phyloP scores from a whole-genome alignment of 768 basidiomycete genomes.

The Agaricus subrufescens region DNA sequence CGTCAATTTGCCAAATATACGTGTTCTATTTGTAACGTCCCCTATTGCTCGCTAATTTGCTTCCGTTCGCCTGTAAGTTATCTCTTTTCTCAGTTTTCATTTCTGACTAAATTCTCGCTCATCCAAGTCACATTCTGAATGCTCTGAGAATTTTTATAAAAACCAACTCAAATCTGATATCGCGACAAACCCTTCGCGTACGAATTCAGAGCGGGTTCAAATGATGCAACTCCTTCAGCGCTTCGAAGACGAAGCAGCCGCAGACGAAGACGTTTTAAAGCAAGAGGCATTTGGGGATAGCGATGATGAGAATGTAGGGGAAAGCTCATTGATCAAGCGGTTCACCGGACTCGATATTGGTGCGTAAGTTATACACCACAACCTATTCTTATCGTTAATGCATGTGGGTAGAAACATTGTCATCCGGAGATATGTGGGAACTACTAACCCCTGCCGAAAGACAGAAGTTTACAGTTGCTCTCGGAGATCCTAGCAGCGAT shows the following conservation, averaged over 20 bases:
- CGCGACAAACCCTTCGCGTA: constrained; percentile 47
- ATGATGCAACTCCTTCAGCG: constrained; percentile 71
- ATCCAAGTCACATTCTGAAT: constrained; percentile 55
- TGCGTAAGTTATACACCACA: constrained; percentile 22
- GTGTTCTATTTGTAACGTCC: constrained; percentile 76
- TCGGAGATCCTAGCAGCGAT: constrained; percentile 60
- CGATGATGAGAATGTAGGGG: constrained; percentile 29
- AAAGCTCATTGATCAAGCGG: constrained; percentile 40
- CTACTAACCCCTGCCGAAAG: constrained; percentile 58
- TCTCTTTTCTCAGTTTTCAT: not conserved
- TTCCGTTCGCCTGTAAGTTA: constrained; percentile 65
- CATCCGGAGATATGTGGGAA: constrained; percentile 56
- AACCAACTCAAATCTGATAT: constrained; percentile 68
- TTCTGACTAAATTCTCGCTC: not conserved
- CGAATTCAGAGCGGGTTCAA: constrained; percentile 49
- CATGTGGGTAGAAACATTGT: constrained; percentile 40
- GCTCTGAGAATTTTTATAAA: constrained; percentile 81
- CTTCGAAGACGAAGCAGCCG: constrained; percentile 59
- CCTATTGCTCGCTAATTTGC: constrained; percentile 77
- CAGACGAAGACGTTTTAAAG: constrained; percentile 19
- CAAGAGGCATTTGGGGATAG: constrained; percentile 19
- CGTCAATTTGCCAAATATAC: constrained; percentile 77
- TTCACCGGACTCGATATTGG: constrained; percentile 61
- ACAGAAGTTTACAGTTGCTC: constrained; percentile 50
- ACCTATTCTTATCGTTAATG: too few species aligned